These are phyloP conservation scores for Rauvolfia tetraphylla DNA, from an alignment of 257 asterid genomes.

Conservation along the genomic window DNA sequence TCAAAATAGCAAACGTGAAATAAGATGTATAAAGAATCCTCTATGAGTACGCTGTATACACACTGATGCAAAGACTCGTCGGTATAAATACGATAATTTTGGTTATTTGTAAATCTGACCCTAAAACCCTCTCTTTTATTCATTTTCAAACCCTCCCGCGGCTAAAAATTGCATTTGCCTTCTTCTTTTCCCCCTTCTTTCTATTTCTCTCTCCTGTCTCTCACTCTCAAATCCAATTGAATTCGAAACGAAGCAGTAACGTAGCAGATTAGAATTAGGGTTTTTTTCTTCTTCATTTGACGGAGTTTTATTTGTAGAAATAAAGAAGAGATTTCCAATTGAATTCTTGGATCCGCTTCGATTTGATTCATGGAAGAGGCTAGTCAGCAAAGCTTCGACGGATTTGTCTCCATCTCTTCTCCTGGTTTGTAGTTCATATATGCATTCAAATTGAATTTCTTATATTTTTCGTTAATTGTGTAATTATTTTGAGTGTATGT, in stretches of 20 bases:
- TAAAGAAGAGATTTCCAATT: neutral
- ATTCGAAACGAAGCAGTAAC: neutral
- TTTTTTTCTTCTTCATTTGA: neutral
- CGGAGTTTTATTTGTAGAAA: neutral
- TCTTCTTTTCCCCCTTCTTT: neutral
- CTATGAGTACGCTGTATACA: neutral
- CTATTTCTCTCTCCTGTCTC: neutral
- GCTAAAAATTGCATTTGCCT: conserved; percentile 7
- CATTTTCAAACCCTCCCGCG: conserved; percentile 45
- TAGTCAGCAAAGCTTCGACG: conserved; percentile 54
- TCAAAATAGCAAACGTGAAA: neutral
- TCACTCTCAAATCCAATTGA: conserved; percentile 10
- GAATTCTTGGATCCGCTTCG: conserved; percentile 21
- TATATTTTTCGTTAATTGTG: neutral
- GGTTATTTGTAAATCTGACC: conserved; percentile 21
- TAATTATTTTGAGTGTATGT: neutral
- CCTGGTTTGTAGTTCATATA: conserved; percentile 42
- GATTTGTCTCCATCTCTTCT: conserved; percentile 56
- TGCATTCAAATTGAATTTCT: neutral
- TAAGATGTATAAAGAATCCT: neutral
- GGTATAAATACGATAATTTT: neutral
- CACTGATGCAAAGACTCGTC: neutral
- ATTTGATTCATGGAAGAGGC: conserved; percentile 60
- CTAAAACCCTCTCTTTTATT: conserved; percentile 24
- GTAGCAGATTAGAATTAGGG: conserved; percentile 16